These are phyloP conservation scores for Penicillium pancosmium DNA, from an alignment of 495 filamentous ascomycete genomes.

Conservation along the genomic window DNA sequence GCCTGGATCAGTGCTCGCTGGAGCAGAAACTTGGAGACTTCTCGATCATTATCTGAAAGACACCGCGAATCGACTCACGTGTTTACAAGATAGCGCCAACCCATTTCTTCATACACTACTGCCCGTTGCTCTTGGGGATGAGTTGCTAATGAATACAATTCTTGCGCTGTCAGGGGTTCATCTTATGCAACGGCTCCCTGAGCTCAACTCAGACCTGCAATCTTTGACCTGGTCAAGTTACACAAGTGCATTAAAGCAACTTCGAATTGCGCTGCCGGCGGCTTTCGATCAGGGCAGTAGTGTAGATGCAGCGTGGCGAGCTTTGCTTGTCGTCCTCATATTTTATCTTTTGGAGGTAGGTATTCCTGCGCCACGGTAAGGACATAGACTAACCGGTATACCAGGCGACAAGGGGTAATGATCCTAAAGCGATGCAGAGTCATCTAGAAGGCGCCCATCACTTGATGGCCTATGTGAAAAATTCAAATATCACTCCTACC, in stretches of 20 bases:
- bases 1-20: conserved; percentile 10
- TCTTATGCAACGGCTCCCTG: conserved; percentile 21
- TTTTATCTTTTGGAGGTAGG: conserved; percentile 26
- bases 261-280: conserved; percentile 15
- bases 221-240: conserved; percentile 21
- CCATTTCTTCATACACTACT: conserved; percentile 23
- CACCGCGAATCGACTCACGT: conserved; percentile 18
- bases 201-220: conserved; percentile 8
- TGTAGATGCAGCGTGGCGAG: conserved; percentile 17
- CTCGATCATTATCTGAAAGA: conserved; percentile 23
- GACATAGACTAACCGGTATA: conserved; percentile 9
- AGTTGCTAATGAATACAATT: conserved; percentile 25
- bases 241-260: conserved; percentile 17
- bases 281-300: not conserved
- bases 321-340: conserved; percentile 22
- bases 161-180: conserved; percentile 20
- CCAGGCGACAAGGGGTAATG: conserved; percentile 22
- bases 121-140: conserved; percentile 20
- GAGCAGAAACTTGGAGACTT: conserved; percentile 19
- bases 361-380: not conserved
- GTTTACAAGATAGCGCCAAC: conserved; percentile 20
- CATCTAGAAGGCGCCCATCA: conserved; percentile 23
- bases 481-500: not conserved
- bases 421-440: conserved; percentile 20
- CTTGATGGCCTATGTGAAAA: conserved; percentile 19